phyloP scores from a whole-genome alignment of 192 early-diverging fungal species.

The Blastocladiella britannica region DNA sequence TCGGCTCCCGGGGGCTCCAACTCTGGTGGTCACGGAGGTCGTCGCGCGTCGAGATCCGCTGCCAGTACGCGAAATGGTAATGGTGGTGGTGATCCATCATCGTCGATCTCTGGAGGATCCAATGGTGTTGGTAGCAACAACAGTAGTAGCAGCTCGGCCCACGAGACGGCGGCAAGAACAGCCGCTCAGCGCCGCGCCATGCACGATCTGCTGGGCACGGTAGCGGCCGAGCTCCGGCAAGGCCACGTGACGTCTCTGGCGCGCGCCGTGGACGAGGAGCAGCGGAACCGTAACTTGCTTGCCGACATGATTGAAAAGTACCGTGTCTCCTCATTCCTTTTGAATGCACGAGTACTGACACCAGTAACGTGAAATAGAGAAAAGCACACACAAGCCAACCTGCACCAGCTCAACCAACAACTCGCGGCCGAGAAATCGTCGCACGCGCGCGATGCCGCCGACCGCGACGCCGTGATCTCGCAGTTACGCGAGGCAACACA shows the following conservation, averaged over 20 bases:
- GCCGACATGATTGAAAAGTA: conserved; percentile 33
- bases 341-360: not conserved
- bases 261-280: conserved; percentile 30
- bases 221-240: conserved; percentile 24
- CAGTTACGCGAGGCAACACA: conserved; percentile 45
- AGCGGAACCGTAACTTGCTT: conserved; percentile 30
- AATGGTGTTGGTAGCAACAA: no score
- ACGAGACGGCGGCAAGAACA: conserved; percentile 29
- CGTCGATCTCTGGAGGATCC: no score
- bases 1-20: not conserved
- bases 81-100: no score
- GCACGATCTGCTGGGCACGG: conserved; percentile 19
- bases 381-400: conserved; percentile 25
- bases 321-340: not conserved
- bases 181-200: conserved; percentile 24
- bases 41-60: not conserved
- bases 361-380: conserved; percentile 11
- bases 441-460: conserved; percentile 30
- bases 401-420: conserved; percentile 27
- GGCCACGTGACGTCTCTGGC: conserved; percentile 22
- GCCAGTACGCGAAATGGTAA: no score
- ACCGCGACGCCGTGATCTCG: conserved; percentile 36
- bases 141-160: conserved; percentile 20
- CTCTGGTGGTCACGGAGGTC: conserved; percentile 10
- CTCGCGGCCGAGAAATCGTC: conserved; percentile 24